Base-by-base conservation (phyloP, 1,284 basidiomycete genomes). In the Peniophora sp. region DNA sequence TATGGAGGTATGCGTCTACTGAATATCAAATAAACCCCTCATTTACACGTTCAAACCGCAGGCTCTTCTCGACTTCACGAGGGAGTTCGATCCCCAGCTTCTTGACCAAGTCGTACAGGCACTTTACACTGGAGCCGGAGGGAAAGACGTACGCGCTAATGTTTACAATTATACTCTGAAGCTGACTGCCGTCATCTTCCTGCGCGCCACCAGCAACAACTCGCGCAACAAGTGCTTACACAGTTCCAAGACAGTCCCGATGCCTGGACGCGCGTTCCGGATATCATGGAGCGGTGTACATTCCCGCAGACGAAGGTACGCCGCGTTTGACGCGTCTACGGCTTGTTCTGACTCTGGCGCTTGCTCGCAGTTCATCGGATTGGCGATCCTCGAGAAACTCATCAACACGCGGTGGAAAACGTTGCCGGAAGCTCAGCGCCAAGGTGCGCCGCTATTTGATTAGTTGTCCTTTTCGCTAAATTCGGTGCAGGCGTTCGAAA, bases 191-290 rank as follows among this genome's bases (percentile, higher is more conserved):
- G 24, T 49, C 25, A 16, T n/a, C 23, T 22, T 50, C 24, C 45
- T 45, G 14, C 36, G 43, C 34, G 24, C 24, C 45, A 48, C 63
- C 45, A 97, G 92, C 92, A 92, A 87, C 87, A 91, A 81, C 69
- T 85, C 65, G 92, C 93, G 19, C 93, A 96, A 67, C 85, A 88
- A 64, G 78, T 91, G 53, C 79, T 97, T 57, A 95, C 94, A 10
- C 94, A 97, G 67, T 92, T 99, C 64, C 94, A 99, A 69, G 97
- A 99, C 58, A 81, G 93, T 68, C 90, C 92, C n/a, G 97, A 99
- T 55, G 85, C 94, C 45, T 99, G 97, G 97, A 95, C 96, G 58
- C 82, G 92, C 64, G 97, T 99, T 1, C 97, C 97, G 32, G 88
- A 89, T 55, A 90, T 99, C 60, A 76, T 99, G 52, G 93, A 98